These are phyloP conservation scores for Chlamydomonas sphaeroides DNA, from an alignment of 139 green algal genomes.

Conservation along the genomic window DNA sequence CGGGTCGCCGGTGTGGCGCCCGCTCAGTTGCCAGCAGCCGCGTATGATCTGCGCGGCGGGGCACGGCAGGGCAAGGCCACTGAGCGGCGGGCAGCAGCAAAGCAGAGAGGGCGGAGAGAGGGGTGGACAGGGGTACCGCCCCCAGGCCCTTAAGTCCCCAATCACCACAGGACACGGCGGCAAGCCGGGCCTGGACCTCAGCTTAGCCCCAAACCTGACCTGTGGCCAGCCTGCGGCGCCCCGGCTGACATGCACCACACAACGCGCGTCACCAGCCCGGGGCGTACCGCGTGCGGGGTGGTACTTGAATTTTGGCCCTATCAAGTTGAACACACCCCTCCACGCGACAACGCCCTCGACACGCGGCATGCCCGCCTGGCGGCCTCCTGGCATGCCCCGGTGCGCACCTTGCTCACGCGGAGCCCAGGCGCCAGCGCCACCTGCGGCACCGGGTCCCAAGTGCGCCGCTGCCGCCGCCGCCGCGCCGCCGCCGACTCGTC, in stretches of 20 bases:
- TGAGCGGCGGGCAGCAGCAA: neutral
- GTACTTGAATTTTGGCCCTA: neutral
- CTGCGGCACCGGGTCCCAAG: neutral
- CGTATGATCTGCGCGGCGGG: constrained; percentile 19
- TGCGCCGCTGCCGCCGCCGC: no score
- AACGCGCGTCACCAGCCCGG: neutral
- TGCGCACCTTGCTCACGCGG: constrained; percentile 5
- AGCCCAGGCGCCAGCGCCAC: constrained; percentile 6
- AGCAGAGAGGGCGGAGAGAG: no score
- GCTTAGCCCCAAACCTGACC: no score
- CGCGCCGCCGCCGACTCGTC: no score
- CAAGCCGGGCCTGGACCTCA: neutral
- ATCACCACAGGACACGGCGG: no score
- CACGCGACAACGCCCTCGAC: no score
- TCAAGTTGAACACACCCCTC: neutral
- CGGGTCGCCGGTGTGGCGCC: constrained; percentile 56
- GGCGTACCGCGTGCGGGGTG: neutral
- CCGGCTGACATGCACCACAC: no score
- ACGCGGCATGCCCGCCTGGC: no score
- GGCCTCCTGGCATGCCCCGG: no score
- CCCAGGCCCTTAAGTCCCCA: neutral
- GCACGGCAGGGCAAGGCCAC: neutral
- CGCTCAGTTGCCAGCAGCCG: constrained; percentile 68
- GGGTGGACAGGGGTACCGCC: neutral
- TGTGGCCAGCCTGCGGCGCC: no score